Evolutionary conservation across 345 rosid species (phyloP).

Genomic region (Pelargonium nanum): DNA sequence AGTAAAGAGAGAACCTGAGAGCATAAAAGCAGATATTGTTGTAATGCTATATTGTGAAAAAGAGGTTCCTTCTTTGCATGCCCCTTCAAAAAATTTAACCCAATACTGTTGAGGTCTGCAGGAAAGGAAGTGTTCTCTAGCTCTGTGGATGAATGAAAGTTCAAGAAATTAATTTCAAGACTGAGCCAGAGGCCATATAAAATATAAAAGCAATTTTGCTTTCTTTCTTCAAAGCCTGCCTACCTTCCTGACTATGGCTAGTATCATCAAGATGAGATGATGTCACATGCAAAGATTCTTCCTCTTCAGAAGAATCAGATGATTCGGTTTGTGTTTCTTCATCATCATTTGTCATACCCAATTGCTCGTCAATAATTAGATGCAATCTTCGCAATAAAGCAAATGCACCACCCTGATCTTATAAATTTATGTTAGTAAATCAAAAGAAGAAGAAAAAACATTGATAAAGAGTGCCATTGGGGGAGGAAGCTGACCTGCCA

Average conservation of each 20-base stretch:
- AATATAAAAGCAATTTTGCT: background rate
- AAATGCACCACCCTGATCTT: slow-evolving; percentile 67
- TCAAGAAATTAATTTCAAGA: background rate
- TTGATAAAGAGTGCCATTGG: slow-evolving; percentile 6
- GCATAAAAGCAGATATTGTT: slow-evolving; percentile 73
- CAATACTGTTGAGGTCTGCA: slow-evolving; percentile 10
- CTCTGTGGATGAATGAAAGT: slow-evolving; percentile 12
- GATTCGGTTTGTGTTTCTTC: slow-evolving; percentile 16
- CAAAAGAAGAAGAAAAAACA: slow-evolving; percentile 3
- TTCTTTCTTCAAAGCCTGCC: slow-evolving; percentile 1
- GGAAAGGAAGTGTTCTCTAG: slow-evolving; percentile 17
- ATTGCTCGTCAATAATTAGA: slow-evolving; percentile 14
- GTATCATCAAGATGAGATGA: slow-evolving; percentile 19
- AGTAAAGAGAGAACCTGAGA: slow-evolving; percentile 43
- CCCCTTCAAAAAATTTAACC: slow-evolving; percentile 18
- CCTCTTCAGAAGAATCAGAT: slow-evolving; percentile 37
- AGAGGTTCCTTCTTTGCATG: slow-evolving; percentile 34
- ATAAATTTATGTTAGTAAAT: slow-evolving; percentile 3
- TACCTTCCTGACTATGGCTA: slow-evolving; percentile 32
- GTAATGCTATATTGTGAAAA: slow-evolving; percentile 68
- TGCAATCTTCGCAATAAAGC: slow-evolving; percentile 49
- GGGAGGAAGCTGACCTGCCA: slow-evolving; percentile 66
- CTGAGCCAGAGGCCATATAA: background rate
- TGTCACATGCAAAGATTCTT: slow-evolving; percentile 20
- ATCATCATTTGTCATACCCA: slow-evolving; percentile 16